Percentiles rank a stretch among this genome's conserved stretches.
These are phyloP conservation scores for Lathyrus sativus DNA, from an alignment of 306 rosid species.

Conservation along the genomic window DNA sequence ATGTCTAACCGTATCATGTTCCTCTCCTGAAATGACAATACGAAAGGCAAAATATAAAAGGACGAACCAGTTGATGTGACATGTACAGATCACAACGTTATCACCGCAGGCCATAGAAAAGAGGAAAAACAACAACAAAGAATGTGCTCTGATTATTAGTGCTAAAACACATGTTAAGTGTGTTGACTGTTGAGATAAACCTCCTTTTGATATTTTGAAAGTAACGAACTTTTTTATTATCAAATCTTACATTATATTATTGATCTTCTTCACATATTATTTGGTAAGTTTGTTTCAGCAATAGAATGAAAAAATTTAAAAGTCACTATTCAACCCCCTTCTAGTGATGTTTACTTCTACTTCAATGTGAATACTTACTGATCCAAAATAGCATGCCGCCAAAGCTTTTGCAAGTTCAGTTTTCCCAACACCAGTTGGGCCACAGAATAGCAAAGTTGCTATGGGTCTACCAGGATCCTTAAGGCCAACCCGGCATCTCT, in stretches of 20 bases:
- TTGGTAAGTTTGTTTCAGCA: no score
- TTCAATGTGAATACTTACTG: constrained; percentile 49
- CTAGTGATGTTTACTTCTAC: no score
- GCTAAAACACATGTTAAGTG: neutral
- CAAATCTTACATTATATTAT: no score
- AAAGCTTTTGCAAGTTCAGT: constrained; percentile 79
- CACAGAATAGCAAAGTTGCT: constrained; percentile 77
- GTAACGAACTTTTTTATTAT: no score
- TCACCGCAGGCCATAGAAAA: constrained; percentile 7
- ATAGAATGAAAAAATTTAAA: no score
- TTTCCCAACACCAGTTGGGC: constrained; percentile 92
- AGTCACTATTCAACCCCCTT: no score
- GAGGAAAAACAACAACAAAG: neutral
- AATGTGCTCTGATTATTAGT: constrained; percentile 14
- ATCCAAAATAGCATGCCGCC: constrained; percentile 81
- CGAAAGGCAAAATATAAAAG: constrained; percentile 27
- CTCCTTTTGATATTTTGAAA: no score
- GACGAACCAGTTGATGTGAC: neutral
- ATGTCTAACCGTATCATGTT: constrained; percentile 83
- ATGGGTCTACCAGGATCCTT: constrained; percentile 82
- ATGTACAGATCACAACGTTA: constrained; percentile 1
- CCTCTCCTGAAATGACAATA: constrained; percentile 58
- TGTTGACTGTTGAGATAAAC: no score
- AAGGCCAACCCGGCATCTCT: constrained; percentile 75
- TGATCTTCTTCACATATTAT: no score